Percentiles rank a stretch among this genome's conserved stretches.
Conservation (phyloP, 345 rosid species). For the Citrus medica region DNA sequence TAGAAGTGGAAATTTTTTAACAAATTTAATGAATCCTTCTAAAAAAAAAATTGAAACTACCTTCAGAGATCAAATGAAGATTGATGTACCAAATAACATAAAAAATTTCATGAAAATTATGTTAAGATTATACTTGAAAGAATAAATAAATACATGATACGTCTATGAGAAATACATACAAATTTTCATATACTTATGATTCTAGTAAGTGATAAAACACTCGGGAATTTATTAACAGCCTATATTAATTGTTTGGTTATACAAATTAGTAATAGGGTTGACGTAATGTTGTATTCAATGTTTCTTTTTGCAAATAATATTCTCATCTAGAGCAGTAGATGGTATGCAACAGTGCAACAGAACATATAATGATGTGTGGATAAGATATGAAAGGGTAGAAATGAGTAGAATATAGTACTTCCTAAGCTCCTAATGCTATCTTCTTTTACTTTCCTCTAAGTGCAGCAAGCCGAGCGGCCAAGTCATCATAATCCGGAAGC, state of each 20-base stretch:
- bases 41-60: too few relatives aligned
- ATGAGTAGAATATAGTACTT: not conserved
- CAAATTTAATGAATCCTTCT: too few relatives aligned
- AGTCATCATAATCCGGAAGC: slow-evolving; percentile 53
- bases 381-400: not conserved
- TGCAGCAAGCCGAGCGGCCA: slow-evolving; percentile 48
- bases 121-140: too few relatives aligned
- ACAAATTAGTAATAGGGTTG: not conserved
- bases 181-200: too few relatives aligned
- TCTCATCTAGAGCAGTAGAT: not conserved
- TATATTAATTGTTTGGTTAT: not conserved
- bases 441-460: slow-evolving; percentile 21
- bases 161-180: too few relatives aligned
- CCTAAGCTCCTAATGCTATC: not conserved
- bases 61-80: too few relatives aligned
- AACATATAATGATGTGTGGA: not conserved
- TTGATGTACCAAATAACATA: too few relatives aligned
- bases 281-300: not conserved
- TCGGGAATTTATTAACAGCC: not conserved
- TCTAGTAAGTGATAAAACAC: not conserved
- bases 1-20: too few relatives aligned
- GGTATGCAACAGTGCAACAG: not conserved
- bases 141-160: too few relatives aligned
- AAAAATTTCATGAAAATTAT: too few relatives aligned
- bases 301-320: not conserved